A percentile compares a stretch with the other conserved stretches of the same genome.
Evolutionary conservation across 75 land plant genomes (phyloP).

Genomic region (Pinus taeda): DNA sequence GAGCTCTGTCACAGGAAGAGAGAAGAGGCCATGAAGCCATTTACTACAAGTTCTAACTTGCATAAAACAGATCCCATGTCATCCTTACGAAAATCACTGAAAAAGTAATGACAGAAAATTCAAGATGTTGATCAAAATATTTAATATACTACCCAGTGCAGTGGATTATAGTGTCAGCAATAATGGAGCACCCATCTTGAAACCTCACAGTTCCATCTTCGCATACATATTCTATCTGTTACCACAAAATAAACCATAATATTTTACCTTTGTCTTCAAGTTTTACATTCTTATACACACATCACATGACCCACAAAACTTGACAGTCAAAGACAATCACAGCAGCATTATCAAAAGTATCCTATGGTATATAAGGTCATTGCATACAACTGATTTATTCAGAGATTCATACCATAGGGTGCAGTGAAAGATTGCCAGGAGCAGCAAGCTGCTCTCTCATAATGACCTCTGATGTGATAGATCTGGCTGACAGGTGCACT

Average conservation of each 20-base stretch:
- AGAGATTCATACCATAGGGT: conserved; percentile 55
- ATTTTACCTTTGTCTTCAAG: neutral
- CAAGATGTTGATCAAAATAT: neutral
- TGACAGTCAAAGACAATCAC: neutral
- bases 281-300: neutral
- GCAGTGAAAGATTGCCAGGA: conserved; percentile 43
- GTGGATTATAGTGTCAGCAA: conserved; percentile 75
- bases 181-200: conserved; percentile 48
- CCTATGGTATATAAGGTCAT: neutral
- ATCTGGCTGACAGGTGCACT: conserved; percentile 77
- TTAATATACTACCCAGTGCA: conserved; percentile 80
- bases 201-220: conserved; percentile 79
- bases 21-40: neutral
- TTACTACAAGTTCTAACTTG: neutral
- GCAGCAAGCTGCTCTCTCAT: conserved; percentile 19
- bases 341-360: conserved; percentile 7
- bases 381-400: neutral
- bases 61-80: neutral
- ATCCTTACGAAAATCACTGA: neutral
- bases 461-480: conserved; percentile 18
- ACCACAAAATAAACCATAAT: neutral
- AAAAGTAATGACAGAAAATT: neutral
- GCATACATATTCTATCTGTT: conserved; percentile 58
- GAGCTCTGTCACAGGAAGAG: neutral
- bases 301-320: neutral